A percentile compares a stretch with the other conserved stretches of the same genome.
Conservation (phyloP, 2,329 filamentous ascomycete species). For the Apiospora sp. region DNA sequence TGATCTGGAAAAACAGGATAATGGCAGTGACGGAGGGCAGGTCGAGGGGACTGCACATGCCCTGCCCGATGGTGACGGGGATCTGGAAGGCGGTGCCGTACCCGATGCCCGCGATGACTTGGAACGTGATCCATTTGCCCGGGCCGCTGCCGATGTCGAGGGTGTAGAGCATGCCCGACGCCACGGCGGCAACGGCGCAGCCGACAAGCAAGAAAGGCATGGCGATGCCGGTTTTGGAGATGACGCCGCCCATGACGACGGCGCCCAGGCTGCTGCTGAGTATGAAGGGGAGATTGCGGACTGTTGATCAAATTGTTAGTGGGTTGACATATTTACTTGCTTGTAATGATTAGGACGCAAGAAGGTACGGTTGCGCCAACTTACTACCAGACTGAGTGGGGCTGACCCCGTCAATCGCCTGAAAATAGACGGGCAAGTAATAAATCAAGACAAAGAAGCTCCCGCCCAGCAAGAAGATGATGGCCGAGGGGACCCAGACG, state of each 20-base stretch:
- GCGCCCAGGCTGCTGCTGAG: constrained; percentile 22
- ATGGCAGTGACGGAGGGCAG: constrained; percentile 22
- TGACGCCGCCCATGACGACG: not conserved
- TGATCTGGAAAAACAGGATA: constrained; percentile 22
- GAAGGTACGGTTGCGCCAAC: too few relatives aligned
- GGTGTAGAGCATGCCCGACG: constrained; percentile 22
- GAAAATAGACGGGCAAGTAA: constrained; percentile 36
- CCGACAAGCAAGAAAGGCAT: constrained; percentile 8
- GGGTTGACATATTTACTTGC: too few relatives aligned
- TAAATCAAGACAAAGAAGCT: constrained; percentile 27
- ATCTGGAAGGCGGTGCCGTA: not conserved
- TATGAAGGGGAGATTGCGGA: constrained; percentile 32
- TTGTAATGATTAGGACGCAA: too few relatives aligned
- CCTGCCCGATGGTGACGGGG: constrained; percentile 15
- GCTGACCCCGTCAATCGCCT: constrained; percentile 29
- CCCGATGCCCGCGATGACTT: constrained; percentile 5
- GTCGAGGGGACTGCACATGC: not conserved
- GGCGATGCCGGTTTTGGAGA: constrained; percentile 14
- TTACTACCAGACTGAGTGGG: constrained; percentile 29
- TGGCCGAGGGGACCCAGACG: constrained; percentile 15
- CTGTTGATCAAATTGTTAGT: not conserved
- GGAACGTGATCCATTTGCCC: constrained; percentile 24
- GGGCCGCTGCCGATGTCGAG: constrained; percentile 11
- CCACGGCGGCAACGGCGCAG: not conserved
- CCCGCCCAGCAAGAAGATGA: constrained; percentile 17